Percentiles rank a stretch among this genome's conserved stretches.
These are phyloP conservation scores for Oryza glumipatula DNA, from an alignment of 176 grass and related monocot species.

Conservation along the genomic window DNA sequence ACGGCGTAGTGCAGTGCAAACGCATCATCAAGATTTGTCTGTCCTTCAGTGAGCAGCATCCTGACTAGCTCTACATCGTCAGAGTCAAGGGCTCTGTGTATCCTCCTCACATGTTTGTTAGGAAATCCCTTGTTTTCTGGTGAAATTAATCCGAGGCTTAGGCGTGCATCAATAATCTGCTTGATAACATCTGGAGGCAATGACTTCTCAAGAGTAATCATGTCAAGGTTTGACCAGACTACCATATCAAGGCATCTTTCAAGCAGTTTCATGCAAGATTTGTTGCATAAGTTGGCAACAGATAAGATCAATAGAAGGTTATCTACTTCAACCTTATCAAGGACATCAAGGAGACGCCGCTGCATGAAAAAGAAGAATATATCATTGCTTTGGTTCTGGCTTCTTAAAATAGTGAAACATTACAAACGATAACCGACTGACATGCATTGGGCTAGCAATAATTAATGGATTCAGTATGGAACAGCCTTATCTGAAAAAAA, in stretches of 20 bases:
- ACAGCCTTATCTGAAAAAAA: background rate
- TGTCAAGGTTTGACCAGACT: constrained; percentile 67
- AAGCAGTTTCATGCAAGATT: constrained; percentile 62
- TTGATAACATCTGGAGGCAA: constrained; percentile 60
- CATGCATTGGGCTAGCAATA: background rate
- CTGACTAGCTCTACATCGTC: constrained; percentile 92
- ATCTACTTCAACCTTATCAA: constrained; percentile 72
- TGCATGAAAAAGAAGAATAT: constrained; percentile 38
- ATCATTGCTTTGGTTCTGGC: background rate
- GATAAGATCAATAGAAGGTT: constrained; percentile 76
- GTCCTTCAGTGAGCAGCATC: constrained; percentile 85
- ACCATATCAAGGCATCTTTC: constrained; percentile 70
- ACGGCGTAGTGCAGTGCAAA: constrained; percentile 96
- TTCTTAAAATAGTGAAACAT: background rate
- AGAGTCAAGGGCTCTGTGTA: constrained; percentile 74
- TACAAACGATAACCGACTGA: background rate
- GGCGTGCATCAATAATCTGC: constrained; percentile 60
- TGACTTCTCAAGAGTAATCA: constrained; percentile 73
- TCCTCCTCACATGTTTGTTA: constrained; percentile 71
- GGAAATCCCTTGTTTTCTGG: constrained; percentile 53
- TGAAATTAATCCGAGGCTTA: constrained; percentile 53
- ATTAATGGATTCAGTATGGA: background rate
- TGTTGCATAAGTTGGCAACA: constrained; percentile 67
- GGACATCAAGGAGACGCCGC: constrained; percentile 82
- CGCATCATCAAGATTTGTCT: constrained; percentile 80